Evolutionary conservation across 805 yeast species (phyloP).

Genomic region (Schwanniomyces pseudopolymorphus): DNA sequence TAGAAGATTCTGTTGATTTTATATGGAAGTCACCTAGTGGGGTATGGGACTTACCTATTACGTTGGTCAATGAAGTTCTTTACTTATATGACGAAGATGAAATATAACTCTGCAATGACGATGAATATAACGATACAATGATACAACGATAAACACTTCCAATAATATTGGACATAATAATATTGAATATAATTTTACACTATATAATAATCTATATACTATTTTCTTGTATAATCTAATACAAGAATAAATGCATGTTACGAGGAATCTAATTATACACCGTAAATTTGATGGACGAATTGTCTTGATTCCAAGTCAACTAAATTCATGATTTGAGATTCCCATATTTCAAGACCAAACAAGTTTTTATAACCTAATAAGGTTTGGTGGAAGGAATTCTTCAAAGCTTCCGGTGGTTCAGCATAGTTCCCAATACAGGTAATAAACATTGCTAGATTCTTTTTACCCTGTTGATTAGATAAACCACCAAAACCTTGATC

Average conservation of each 20-base stretch:
- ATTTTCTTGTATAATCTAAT: background rate
- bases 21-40: slow-evolving; percentile 71
- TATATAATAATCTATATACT: slow-evolving; percentile 1
- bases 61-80: slow-evolving; percentile 63
- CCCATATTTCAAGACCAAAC: slow-evolving; percentile 44
- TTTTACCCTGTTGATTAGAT: slow-evolving; percentile 43
- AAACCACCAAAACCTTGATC: slow-evolving; percentile 51
- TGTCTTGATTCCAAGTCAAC: slow-evolving; percentile 31
- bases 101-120: background rate
- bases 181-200: background rate
- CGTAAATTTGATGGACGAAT: slow-evolving; percentile 18
- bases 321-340: slow-evolving; percentile 25
- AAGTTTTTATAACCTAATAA: slow-evolving; percentile 46
- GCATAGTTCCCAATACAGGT: slow-evolving; percentile 58
- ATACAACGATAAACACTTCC: background rate
- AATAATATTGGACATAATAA: background rate
- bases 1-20: slow-evolving; percentile 28
- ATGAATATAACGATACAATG: background rate
- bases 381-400: slow-evolving; percentile 43
- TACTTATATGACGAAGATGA: slow-evolving; percentile 32
- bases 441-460: slow-evolving; percentile 52
- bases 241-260: background rate
- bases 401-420: slow-evolving; percentile 49
- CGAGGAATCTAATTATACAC: slow-evolving; percentile 9
- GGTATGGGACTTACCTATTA: slow-evolving; percentile 80